Evolutionary conservation across 1,284 basidiomycete genomes (phyloP).

Genomic region (Leccinum pachyderme): DNA sequence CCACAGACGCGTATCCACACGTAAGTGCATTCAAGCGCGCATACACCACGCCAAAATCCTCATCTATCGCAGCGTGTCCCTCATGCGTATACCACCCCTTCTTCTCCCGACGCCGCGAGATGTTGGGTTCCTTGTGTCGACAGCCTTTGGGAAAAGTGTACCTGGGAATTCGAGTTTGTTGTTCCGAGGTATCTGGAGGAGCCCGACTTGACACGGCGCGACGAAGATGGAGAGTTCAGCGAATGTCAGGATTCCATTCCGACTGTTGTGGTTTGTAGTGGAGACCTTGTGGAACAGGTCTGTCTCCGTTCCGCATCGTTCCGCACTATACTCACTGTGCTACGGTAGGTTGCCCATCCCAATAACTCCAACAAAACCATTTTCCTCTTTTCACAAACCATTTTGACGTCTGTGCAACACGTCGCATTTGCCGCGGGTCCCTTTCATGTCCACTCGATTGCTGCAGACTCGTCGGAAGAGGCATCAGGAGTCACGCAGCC

Average conservation of each 20-base stretch:
- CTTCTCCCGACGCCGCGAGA: slow-evolving; percentile 86
- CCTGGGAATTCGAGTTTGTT: slow-evolving; percentile 98
- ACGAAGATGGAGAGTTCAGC: slow-evolving; percentile 54
- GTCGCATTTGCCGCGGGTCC: slow-evolving; percentile 95
- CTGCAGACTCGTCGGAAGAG: slow-evolving; percentile 62
- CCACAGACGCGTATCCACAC: slow-evolving; percentile 79
- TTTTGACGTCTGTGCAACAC: slow-evolving; percentile 91
- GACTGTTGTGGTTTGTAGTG: slow-evolving; percentile 89
- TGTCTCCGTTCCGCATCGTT: slow-evolving; percentile 23
- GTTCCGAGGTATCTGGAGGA: slow-evolving; percentile 87
- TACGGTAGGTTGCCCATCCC: slow-evolving; percentile 81
- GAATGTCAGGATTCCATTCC: slow-evolving; percentile 60
- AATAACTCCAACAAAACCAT: slow-evolving; percentile 93
- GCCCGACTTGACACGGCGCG: slow-evolving; percentile 42
- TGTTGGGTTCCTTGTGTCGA: slow-evolving; percentile 99
- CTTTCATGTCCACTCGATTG: slow-evolving; percentile 80
- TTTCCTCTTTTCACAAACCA: slow-evolving; percentile 89
- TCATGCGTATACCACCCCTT: slow-evolving; percentile 89
- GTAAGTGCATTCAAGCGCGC: slow-evolving; percentile 48
- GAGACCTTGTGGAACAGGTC: slow-evolving; percentile 91
- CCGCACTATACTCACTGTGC: slow-evolving; percentile 17
- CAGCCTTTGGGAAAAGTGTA: slow-evolving; percentile 93
- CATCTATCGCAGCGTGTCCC: slow-evolving; percentile 69
- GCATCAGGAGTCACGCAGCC: slow-evolving; percentile 71
- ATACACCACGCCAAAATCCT: slow-evolving; percentile 23